phyloP scores from a whole-genome alignment of 768 basidiomycete genomes.

The Royoungia palumana region DNA sequence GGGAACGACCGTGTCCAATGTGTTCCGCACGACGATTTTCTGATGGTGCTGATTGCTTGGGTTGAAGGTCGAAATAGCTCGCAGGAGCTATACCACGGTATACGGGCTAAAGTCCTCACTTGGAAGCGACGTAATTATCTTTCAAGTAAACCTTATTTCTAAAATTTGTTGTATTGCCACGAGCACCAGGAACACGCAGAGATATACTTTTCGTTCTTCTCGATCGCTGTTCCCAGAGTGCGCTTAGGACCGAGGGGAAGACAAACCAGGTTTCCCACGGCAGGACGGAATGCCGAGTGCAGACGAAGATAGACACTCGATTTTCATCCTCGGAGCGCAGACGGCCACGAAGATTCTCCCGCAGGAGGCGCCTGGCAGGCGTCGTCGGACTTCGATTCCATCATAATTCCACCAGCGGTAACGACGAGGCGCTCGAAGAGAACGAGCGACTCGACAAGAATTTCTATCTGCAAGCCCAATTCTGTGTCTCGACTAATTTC shows the following conservation, averaged over 20 bases:
- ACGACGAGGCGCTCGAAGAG: neutral
- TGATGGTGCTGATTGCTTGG: conserved; percentile 1
- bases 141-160: neutral
- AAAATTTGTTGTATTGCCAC: conserved; percentile 33
- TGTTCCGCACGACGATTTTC: neutral
- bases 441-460: too few species aligned
- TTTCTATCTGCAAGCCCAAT: too few species aligned
- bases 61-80: neutral
- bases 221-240: conserved; percentile 16
- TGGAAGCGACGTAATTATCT: neutral
- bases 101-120: conserved; percentile 2
- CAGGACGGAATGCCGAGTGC: neutral
- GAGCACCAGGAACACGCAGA: conserved; percentile 62
- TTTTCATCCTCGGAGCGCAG: conserved; percentile 4
- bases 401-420: neutral
- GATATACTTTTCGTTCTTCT: conserved; percentile 87
- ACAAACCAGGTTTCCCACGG: neutral
- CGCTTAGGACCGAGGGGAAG: conserved; percentile 4
- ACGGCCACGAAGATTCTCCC: conserved; percentile 4
- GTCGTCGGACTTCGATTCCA: neutral
- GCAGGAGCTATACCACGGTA: neutral
- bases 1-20: conserved; percentile 30
- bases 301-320: neutral
- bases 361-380: too few species aligned
- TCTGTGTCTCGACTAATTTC: too few species aligned